Base-by-base conservation (phyloP, 2,329 filamentous ascomycete species). In the Diaporthe australafricana region DNA sequence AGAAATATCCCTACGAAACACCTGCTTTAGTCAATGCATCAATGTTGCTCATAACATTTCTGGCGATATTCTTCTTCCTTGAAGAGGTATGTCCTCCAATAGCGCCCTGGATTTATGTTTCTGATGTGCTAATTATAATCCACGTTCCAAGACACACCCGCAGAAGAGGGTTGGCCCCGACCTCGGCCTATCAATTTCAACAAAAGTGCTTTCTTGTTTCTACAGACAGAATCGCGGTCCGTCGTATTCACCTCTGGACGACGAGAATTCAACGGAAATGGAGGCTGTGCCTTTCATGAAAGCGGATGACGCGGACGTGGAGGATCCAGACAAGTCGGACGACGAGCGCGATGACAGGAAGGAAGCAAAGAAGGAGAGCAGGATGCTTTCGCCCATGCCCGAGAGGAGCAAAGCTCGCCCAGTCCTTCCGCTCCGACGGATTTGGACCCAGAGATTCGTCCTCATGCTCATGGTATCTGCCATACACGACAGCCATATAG, bases 11-110 rank as follows among this genome's bases (percentile, higher is more conserved):
- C 2, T 62, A 62, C 25, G 56, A 16, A 62, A 62, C 56, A 47
- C 56, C 56, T 11, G 56, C 56, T n/a, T 47, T 62, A n/a, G 56
- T 62, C 56, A 62, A 62, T 45, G 56, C 56, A 32, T n/a, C 40
- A 47, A 62, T 62, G 56, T 9, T 62, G 25, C 40, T 62, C 56
- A 62, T 47, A 45, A 62, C 56, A 47, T 45, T 62, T 17, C 7
- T 32, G 38, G 38, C 56, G 25, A 62, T 62, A 14, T 62, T 62
- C 56, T 62, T 62, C 56, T 62, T 62, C 25, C 56, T 62, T 32
- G 56, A 62, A 62, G 56, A 62, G 56, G 56, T 62, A 62, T 30
- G 56, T 62, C 9, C 16, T 62, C 40, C 35, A 45, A n/a, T 45
- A 17, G 5, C 9, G 5, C 40, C 25, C 5, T 32, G 25, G 16